These are phyloP conservation scores for Noccaea caerulescens DNA, from an alignment of 345 rosid species.

Conservation along the genomic window DNA sequence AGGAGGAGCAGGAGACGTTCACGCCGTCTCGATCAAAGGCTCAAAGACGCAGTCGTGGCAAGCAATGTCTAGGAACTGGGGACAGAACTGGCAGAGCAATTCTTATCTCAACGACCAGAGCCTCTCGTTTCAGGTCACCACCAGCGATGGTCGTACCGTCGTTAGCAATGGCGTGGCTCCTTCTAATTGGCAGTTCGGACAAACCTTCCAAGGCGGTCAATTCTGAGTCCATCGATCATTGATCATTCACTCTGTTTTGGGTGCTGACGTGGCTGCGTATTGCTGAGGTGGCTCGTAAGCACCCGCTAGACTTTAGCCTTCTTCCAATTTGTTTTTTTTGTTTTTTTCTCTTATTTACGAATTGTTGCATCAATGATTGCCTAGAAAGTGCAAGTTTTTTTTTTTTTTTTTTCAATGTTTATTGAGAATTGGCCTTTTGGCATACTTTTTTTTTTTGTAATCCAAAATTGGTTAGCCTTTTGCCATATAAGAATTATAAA, in stretches of 20 bases:
- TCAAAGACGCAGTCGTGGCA: conserved; percentile 81
- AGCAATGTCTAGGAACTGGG: conserved; percentile 95
- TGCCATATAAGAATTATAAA: no score
- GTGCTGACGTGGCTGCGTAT: conserved; percentile 47
- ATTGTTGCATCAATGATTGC: conserved; percentile 34
- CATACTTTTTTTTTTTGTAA: background rate
- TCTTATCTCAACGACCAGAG: conserved; percentile 76
- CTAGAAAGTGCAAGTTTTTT: conserved; percentile 19
- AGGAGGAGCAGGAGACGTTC: conserved; percentile 85
- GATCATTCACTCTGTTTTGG: conserved; percentile 26
- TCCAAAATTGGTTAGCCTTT: background rate
- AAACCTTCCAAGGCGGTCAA: conserved; percentile 77
- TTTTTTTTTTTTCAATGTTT: background rate
- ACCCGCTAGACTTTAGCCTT: conserved; percentile 64
- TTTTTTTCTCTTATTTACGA: background rate
- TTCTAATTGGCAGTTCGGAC: conserved; percentile 82
- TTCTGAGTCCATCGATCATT: conserved; percentile 40
- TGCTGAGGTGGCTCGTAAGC: conserved; percentile 77
- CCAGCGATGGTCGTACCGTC: conserved; percentile 82
- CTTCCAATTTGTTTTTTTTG: background rate
- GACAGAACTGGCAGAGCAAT: conserved; percentile 99
- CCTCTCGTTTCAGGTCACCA: conserved; percentile 86
- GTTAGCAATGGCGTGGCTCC: conserved; percentile 68
- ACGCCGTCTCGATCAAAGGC: conserved; percentile 86
- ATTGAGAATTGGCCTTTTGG: conserved; percentile 22